Conservation (phyloP, 2,329 filamentous ascomycete species). For the Microsporum canis region DNA sequence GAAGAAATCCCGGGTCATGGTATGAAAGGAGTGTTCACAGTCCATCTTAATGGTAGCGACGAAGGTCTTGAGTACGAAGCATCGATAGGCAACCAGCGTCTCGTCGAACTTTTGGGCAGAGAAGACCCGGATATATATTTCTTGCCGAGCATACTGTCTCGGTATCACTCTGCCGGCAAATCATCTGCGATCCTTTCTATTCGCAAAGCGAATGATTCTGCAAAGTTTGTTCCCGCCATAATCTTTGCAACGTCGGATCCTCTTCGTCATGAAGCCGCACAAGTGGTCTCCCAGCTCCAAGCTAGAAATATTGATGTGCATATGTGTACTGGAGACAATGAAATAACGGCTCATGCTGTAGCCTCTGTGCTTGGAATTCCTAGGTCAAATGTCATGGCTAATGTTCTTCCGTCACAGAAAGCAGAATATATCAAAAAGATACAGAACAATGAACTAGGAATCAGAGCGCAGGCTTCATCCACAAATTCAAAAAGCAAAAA, state of each 20-base stretch:
- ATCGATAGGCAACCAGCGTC: conserved; percentile 48
- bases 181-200: conserved; percentile 37
- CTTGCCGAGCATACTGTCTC: conserved; percentile 26
- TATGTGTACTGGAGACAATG: conserved; percentile 90
- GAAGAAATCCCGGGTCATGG: conserved; percentile 49
- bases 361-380: conserved; percentile 65
- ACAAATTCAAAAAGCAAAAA: not conserved
- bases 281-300: conserved; percentile 54
- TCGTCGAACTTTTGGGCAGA: conserved; percentile 28
- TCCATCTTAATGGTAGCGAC: conserved; percentile 13
- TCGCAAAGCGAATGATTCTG: conserved; percentile 16
- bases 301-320: conserved; percentile 61
- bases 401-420: conserved; percentile 76
- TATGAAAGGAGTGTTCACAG: conserved; percentile 41
- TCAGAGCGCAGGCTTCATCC: conserved; percentile 18
- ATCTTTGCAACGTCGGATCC: conserved; percentile 71
- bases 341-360: conserved; percentile 70
- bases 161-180: conserved; percentile 33
- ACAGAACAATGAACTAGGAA: conserved; percentile 16
- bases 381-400: conserved; percentile 64
- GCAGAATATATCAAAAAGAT: conserved; percentile 46
- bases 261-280: conserved; percentile 59
- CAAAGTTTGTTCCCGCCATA: conserved; percentile 42
- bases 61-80: conserved; percentile 31
- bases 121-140: conserved; percentile 26